A percentile compares a stretch with the other conserved stretches of the same genome.
These are phyloP conservation scores for Aspergillus ibericus DNA, from an alignment of 2,329 filamentous ascomycete genomes.

Conservation along the genomic window DNA sequence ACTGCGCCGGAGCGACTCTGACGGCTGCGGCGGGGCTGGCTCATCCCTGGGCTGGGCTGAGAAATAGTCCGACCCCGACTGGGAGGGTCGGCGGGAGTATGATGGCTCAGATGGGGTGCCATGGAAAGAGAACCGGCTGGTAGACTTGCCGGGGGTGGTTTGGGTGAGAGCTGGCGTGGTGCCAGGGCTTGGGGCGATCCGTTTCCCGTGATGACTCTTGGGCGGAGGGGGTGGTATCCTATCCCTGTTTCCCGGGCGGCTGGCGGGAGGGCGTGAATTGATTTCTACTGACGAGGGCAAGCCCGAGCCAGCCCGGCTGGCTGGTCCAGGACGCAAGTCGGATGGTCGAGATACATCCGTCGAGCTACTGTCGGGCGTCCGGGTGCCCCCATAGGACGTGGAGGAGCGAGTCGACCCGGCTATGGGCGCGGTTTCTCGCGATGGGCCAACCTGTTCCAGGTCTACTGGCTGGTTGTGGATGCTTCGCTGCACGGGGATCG, in stretches of 20 bases:
- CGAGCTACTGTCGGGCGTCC: constrained; percentile 48
- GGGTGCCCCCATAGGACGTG: constrained; percentile 12
- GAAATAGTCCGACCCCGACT: constrained; percentile 50
- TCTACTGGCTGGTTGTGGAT: background rate
- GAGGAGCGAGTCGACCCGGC: constrained; percentile 9
- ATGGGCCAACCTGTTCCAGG: background rate
- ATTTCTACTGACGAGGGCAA: constrained; percentile 56
- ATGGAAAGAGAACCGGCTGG: constrained; percentile 29
- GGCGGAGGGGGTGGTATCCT: constrained; percentile 69
- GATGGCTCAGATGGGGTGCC: constrained; percentile 24
- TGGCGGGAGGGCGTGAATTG: constrained; percentile 38
- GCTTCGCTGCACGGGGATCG: background rate
- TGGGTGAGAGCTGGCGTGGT: constrained; percentile 24
- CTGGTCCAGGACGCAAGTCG: constrained; percentile 46
- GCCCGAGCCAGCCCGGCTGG: constrained; percentile 58
- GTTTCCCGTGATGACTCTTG: constrained; percentile 75
- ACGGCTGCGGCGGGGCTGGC: constrained; percentile 14
- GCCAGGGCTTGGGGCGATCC: constrained; percentile 55
- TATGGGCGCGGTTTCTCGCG: constrained; percentile 1
- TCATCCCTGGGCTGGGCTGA: constrained; percentile 17
- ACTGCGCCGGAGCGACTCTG: constrained; percentile 31
- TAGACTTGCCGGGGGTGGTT: constrained; percentile 26
- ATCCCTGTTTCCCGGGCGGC: constrained; percentile 47
- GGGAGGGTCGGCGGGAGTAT: constrained; percentile 47
- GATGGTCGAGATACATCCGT: constrained; percentile 50